Percentiles rank a stretch among this genome's conserved stretches.
Evolutionary conservation across 305 asterid species (phyloP).

Genomic region (Rubia balearica): DNA sequence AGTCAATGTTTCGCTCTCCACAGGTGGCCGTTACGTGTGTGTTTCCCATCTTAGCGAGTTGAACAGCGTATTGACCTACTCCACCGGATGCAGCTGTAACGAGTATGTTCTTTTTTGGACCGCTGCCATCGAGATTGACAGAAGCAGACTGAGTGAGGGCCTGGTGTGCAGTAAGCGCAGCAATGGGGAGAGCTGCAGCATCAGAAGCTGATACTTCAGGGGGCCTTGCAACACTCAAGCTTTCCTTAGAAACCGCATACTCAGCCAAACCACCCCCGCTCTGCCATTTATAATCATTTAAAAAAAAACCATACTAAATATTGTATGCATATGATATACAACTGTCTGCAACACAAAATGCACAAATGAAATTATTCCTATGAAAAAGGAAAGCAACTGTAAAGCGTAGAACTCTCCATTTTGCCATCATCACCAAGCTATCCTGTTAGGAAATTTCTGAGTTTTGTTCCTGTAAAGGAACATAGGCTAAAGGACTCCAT

Average conservation of each 20-base stretch:
- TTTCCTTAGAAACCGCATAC: slow-evolving; percentile 36
- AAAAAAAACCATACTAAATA: neutral
- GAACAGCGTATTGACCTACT: slow-evolving; percentile 51
- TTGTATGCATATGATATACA: too few species aligned
- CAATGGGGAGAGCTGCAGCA: slow-evolving; percentile 38
- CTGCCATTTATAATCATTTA: slow-evolving; percentile 19
- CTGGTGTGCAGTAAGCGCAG: slow-evolving; percentile 37
- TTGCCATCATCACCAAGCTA: neutral
- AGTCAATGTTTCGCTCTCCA: slow-evolving; percentile 40
- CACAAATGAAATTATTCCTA: neutral
- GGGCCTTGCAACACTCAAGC: slow-evolving; percentile 30
- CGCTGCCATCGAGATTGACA: slow-evolving; percentile 36
- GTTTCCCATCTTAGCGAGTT: slow-evolving; percentile 46
- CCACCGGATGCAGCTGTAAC: slow-evolving; percentile 49
- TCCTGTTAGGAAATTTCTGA: neutral
- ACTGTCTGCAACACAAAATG: neutral
- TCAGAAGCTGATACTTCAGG: slow-evolving; percentile 39
- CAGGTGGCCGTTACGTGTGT: slow-evolving; percentile 45
- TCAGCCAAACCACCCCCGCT: slow-evolving; percentile 48
- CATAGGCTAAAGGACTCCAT: neutral
- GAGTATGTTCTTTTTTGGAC: slow-evolving; percentile 34
- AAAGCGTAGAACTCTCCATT: neutral
- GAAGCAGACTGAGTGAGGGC: slow-evolving; percentile 33
- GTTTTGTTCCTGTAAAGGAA: neutral
- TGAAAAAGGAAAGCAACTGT: neutral